Evolutionary conservation across 805 yeast species (phyloP).

Genomic region (Millerozyma miso): DNA sequence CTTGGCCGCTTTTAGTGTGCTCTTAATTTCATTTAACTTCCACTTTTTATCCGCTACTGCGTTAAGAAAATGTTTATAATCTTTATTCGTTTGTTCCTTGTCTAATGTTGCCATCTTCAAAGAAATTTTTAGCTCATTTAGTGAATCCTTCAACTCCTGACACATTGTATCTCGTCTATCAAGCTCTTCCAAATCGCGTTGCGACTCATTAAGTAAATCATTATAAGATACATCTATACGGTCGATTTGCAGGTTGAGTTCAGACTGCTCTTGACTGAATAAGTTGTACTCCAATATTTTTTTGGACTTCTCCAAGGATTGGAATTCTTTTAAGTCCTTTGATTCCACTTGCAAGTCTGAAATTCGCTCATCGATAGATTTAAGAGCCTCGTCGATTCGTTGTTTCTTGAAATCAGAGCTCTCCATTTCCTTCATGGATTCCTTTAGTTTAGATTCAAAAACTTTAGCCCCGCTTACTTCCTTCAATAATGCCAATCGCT

Average conservation of each 20-base stretch:
- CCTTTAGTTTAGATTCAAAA: conserved; percentile 76
- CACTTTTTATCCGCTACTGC: conserved; percentile 48
- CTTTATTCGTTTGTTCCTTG: conserved; percentile 46
- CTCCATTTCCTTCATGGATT: conserved; percentile 75
- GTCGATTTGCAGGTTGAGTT: conserved; percentile 57
- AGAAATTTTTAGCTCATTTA: conserved; percentile 44
- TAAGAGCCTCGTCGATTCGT: conserved; percentile 70
- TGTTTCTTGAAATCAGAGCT: conserved; percentile 65
- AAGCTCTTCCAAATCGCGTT: conserved; percentile 49
- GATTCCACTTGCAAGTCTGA: conserved; percentile 79
- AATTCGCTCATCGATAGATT: conserved; percentile 65
- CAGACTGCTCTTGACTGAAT: conserved; percentile 70
- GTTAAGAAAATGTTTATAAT: conserved; percentile 46
- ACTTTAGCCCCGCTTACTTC: conserved; percentile 95
- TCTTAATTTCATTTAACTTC: conserved; percentile 38
- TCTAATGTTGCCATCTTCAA: conserved; percentile 56
- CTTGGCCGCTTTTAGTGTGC: conserved; percentile 26
- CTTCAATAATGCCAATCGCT: conserved; percentile 71
- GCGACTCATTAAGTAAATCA: conserved; percentile 47
- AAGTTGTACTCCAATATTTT: conserved; percentile 72
- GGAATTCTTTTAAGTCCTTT: conserved; percentile 66
- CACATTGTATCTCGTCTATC: conserved; percentile 57
- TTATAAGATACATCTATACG: conserved; percentile 56
- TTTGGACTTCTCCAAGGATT: conserved; percentile 59
- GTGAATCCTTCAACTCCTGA: conserved; percentile 39